phyloP scores from a whole-genome alignment of 192 early-diverging fungal species.

The Coemansia sp. region DNA sequence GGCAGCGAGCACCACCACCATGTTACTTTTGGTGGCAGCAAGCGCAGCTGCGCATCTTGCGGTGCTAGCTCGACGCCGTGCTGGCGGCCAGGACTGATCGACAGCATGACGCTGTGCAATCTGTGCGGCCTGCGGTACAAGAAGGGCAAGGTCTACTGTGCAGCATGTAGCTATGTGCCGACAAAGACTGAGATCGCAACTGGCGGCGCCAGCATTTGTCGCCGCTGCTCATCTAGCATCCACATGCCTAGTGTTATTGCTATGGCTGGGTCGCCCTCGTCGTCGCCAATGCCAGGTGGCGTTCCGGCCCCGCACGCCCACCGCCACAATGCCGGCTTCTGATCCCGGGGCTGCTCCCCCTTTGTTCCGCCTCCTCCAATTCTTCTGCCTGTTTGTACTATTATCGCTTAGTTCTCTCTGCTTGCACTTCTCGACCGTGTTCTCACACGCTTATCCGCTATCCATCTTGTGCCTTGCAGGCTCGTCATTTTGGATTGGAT shows the following conservation, averaged over 20 bases:
- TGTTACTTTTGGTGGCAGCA: conserved; percentile 13
- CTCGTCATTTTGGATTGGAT: not conserved
- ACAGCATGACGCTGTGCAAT: conserved; percentile 59
- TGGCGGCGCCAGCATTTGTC: conserved; percentile 50
- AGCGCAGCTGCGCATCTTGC: conserved; percentile 56
- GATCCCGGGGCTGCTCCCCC: not conserved
- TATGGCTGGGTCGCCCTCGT: not conserved
- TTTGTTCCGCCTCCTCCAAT: not conserved
- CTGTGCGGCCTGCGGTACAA: conserved; percentile 58
- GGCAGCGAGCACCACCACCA: not conserved
- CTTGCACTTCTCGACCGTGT: not conserved
- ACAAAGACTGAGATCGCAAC: conserved; percentile 59
- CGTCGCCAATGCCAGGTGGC: conserved; percentile 9
- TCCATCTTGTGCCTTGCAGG: not conserved
- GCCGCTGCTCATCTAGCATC: conserved; percentile 38
- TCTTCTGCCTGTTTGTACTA: not conserved
- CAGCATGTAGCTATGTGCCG: conserved; percentile 55
- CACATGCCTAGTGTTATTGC: not conserved
- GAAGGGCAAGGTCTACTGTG: conserved; percentile 59
- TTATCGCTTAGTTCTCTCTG: not conserved
- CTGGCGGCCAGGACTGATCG: conserved; percentile 60
- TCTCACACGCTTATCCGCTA: conserved; percentile 5
- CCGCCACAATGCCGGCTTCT: conserved; percentile 10
- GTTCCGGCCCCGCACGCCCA: conserved; percentile 5
- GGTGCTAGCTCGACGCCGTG: conserved; percentile 54